A percentile compares a stretch with the other conserved stretches of the same genome.
These are phyloP conservation scores for Gracilariopsis chorda DNA, from an alignment of 23 red algal species.

Conservation along the genomic window DNA sequence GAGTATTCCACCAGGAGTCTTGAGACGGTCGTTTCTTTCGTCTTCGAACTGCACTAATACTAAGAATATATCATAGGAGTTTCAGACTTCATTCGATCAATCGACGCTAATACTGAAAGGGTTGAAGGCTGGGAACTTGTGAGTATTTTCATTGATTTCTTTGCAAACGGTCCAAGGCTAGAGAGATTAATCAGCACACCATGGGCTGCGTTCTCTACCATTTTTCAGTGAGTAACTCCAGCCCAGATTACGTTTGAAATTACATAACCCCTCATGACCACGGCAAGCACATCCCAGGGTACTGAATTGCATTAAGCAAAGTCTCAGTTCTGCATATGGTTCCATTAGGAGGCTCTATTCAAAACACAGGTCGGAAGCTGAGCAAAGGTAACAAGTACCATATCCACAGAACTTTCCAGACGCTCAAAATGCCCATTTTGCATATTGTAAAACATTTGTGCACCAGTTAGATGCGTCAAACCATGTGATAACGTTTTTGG, in stretches of 20 bases:
- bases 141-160: neutral
- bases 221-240: conserved; percentile 18
- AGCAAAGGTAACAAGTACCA: conserved; percentile 7
- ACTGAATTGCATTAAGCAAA: conserved; percentile 47
- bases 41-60: conserved; percentile 36
- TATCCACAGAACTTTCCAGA: conserved; percentile 19
- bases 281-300: conserved; percentile 8
- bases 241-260: conserved; percentile 57
- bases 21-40: conserved; percentile 11
- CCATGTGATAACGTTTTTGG: conserved; percentile 21
- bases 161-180: neutral
- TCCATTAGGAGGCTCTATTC: conserved; percentile 8
- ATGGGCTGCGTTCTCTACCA: conserved; percentile 22
- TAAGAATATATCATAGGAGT: conserved; percentile 57
- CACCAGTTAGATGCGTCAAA: conserved; percentile 34
- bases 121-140: neutral
- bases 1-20: neutral
- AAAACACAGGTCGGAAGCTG: conserved; percentile 21
- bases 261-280: conserved; percentile 48
- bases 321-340: conserved; percentile 48
- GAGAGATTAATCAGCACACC: conserved; percentile 40
- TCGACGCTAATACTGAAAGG: neutral
- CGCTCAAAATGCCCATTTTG: neutral
- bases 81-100: neutral
- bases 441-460: neutral